Evolutionary conservation across 129 eudicot species (phyloP).

Genomic region (Scalesia atractyloides): DNA sequence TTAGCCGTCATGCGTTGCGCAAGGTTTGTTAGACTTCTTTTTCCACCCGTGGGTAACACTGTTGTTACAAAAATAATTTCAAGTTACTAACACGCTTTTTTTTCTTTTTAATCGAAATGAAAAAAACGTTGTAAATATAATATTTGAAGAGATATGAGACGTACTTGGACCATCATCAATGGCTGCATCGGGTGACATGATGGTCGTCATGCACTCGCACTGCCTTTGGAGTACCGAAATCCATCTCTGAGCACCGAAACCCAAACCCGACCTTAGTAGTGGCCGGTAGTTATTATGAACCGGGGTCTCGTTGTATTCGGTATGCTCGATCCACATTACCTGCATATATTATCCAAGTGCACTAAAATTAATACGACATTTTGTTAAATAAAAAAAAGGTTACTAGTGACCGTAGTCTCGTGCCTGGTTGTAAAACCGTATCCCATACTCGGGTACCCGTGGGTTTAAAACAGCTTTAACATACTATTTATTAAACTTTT

Average conservation of each 20-base stretch:
- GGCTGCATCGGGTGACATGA: slow-evolving; percentile 46
- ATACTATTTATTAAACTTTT: too few relatives aligned
- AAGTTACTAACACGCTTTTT: not conserved
- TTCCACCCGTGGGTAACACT: slow-evolving; percentile 57
- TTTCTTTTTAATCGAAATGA: not conserved
- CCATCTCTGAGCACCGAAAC: slow-evolving; percentile 84
- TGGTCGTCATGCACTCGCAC: slow-evolving; percentile 51
- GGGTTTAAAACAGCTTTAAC: too few relatives aligned
- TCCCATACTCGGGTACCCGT: not conserved
- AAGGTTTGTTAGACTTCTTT: slow-evolving; percentile 59
- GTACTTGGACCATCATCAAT: slow-evolving; percentile 60
- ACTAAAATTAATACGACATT: not conserved
- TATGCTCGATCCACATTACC: slow-evolving; percentile 87
- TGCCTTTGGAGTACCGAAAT: slow-evolving; percentile 69
- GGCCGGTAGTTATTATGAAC: slow-evolving; percentile 64
- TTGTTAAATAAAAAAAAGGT: too few relatives aligned
- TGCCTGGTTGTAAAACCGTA: not conserved
- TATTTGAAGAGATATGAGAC: not conserved
- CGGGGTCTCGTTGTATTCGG: slow-evolving; percentile 63
- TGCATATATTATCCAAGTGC: slow-evolving; percentile 26
- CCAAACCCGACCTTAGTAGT: slow-evolving; percentile 70
- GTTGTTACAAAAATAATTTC: slow-evolving; percentile 25
- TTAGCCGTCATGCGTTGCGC: slow-evolving; percentile 71
- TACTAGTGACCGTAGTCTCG: not conserved
- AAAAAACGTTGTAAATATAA: not conserved